Conservation (phyloP, 73 alveolate genomes). For the Tetrahymena thermophila region DNA sequence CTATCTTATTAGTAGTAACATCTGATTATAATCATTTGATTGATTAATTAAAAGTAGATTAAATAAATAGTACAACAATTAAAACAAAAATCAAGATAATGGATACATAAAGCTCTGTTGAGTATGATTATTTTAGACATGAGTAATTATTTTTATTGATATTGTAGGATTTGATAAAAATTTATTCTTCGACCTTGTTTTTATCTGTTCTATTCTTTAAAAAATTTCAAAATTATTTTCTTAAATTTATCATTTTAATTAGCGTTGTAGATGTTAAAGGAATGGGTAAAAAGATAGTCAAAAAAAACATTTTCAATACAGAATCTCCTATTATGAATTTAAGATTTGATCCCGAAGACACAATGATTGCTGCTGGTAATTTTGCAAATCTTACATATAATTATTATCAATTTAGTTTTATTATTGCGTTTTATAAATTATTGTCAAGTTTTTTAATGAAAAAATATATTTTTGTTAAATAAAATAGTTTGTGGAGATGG, state of each 20-base stretch:
- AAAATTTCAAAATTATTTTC: background rate
- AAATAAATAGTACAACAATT: background rate
- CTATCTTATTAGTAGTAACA: background rate
- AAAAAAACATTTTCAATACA: constrained; percentile 26
- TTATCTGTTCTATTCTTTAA: background rate
- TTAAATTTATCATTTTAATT: background rate
- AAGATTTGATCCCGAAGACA: constrained; percentile 67
- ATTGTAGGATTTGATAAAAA: background rate
- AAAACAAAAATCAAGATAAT: background rate
- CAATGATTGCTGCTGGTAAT: constrained; percentile 63
- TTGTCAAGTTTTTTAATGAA: too few species aligned
- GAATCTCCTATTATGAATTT: constrained; percentile 52
- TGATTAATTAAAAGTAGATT: too few species aligned
- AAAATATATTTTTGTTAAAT: background rate
- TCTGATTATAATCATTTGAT: background rate
- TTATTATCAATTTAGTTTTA: background rate
- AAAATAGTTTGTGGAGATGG: constrained; percentile 60
- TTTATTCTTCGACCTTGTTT: background rate
- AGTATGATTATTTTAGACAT: background rate
- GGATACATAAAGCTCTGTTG: background rate
- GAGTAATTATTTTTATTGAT: background rate
- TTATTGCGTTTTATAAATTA: background rate
- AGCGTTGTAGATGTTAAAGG: constrained; percentile 31
- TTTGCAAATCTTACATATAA: background rate
- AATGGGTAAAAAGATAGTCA: constrained; percentile 5